Conservation (phyloP, 2,329 filamentous ascomycete genomes). For the Apiospora koreana region DNA sequence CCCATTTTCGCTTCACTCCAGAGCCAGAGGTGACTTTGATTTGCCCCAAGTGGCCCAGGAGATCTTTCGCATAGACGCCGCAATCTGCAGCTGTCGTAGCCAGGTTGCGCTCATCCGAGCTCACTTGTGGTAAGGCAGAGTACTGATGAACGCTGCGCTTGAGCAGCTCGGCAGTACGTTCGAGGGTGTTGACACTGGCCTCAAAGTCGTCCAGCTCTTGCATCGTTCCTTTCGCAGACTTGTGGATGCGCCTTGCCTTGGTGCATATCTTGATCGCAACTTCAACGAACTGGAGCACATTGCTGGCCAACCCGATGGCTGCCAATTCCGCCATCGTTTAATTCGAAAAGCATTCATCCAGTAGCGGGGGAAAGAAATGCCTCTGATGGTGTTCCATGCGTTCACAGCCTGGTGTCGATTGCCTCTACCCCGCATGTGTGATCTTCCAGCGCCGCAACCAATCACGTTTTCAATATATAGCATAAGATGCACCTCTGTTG, state of each 20-base stretch:
- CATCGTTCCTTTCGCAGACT: background rate
- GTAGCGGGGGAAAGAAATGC: too few relatives aligned
- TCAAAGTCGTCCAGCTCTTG: background rate
- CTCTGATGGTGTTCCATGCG: too few relatives aligned
- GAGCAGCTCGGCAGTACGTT: background rate
- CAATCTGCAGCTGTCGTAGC: background rate
- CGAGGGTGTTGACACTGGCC: background rate
- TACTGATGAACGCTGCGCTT: background rate
- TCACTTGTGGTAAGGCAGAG: background rate
- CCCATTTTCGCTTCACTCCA: background rate
- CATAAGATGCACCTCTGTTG: too few relatives aligned
- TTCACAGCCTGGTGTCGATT: too few relatives aligned
- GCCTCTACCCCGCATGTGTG: too few relatives aligned
- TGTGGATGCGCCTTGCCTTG: background rate
- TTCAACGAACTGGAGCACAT: background rate
- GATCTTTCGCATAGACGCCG: background rate
- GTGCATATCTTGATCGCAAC: background rate
- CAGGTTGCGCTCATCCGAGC: background rate
- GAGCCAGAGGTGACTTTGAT: background rate
- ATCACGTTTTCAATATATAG: too few relatives aligned
- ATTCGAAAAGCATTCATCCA: too few relatives aligned
- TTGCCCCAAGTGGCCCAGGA: background rate
- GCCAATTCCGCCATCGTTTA: background rate
- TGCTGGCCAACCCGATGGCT: background rate
- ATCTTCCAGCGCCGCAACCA: too few relatives aligned